These are phyloP conservation scores for Alloteropsis semialata DNA, from an alignment of 176 grass and related monocot genomes.

Conservation along the genomic window DNA sequence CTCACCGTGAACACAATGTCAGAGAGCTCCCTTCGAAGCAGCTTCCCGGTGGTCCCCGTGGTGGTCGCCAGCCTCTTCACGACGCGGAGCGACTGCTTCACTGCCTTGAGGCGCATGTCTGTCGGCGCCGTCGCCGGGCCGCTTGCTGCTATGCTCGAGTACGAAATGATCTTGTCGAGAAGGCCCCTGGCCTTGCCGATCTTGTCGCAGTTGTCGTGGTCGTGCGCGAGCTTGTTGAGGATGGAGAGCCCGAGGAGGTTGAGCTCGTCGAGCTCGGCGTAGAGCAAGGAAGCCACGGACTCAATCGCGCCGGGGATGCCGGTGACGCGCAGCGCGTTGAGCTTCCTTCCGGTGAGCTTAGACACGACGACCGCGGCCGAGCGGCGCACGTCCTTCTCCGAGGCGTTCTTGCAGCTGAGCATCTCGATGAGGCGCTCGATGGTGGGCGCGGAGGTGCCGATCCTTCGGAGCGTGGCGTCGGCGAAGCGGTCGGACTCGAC, in stretches of 20 bases:
- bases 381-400: slow-evolving; percentile 40
- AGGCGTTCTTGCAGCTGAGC: slow-evolving; percentile 59
- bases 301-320: slow-evolving; percentile 55
- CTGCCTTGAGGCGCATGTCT: slow-evolving; percentile 24
- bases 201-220: slow-evolving; percentile 67
- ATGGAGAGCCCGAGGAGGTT: slow-evolving; percentile 62
- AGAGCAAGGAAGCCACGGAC: slow-evolving; percentile 51
- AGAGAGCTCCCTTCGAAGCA: slow-evolving; percentile 53
- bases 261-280: slow-evolving; percentile 46
- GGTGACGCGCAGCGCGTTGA: slow-evolving; percentile 39
- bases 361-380: slow-evolving; percentile 50
- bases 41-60: slow-evolving; percentile 43
- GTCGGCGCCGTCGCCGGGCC: not conserved
- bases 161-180: slow-evolving; percentile 65
- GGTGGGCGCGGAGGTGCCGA: slow-evolving; percentile 31
- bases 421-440: slow-evolving; percentile 57
- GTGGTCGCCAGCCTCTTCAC: slow-evolving; percentile 71
- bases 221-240: slow-evolving; percentile 63
- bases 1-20: slow-evolving; percentile 61
- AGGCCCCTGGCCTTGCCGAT: slow-evolving; percentile 62
- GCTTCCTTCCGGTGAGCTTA: slow-evolving; percentile 41
- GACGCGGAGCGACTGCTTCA: slow-evolving; percentile 61
- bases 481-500: slow-evolving; percentile 34
- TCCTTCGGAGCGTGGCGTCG: slow-evolving; percentile 34
- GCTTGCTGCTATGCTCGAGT: slow-evolving; percentile 25